These are phyloP conservation scores for Fusarium domesticum DNA, from an alignment of 2,329 filamentous ascomycete genomes.

Conservation along the genomic window DNA sequence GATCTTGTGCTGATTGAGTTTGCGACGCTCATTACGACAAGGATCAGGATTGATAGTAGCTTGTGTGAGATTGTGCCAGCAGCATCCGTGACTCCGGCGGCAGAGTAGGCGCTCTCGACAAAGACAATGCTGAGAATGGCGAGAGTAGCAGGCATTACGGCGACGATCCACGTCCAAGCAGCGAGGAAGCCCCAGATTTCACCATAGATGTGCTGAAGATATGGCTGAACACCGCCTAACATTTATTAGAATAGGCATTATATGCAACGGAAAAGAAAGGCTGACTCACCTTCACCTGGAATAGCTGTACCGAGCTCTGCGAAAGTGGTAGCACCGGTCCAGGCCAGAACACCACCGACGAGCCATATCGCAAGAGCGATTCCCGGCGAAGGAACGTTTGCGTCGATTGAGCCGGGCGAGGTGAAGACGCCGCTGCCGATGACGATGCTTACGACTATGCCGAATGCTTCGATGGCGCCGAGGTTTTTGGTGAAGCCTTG, in stretches of 20 bases:
- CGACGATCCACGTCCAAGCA: slow-evolving; percentile 64
- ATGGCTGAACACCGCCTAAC: slow-evolving; percentile 59
- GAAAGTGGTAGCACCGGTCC: slow-evolving; percentile 61
- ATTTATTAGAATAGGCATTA: background rate
- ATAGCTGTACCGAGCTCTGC: slow-evolving; percentile 63
- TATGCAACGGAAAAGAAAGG: background rate
- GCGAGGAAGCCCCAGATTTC: slow-evolving; percentile 61
- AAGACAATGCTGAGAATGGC: slow-evolving; percentile 65
- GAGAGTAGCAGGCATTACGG: slow-evolving; percentile 61
- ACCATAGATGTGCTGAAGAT: slow-evolving; percentile 59
- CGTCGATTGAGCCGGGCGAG: slow-evolving; percentile 60
- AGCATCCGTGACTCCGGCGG: slow-evolving; percentile 45
- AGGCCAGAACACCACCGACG: slow-evolving; percentile 58
- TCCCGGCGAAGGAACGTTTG: slow-evolving; percentile 61
- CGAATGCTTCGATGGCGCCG: slow-evolving; percentile 50
- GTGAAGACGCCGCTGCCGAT: slow-evolving; percentile 65
- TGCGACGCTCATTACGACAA: slow-evolving; percentile 46
- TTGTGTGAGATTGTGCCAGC: slow-evolving; percentile 46
- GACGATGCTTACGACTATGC: slow-evolving; percentile 60
- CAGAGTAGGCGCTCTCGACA: slow-evolving; percentile 57
- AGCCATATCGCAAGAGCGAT: slow-evolving; percentile 58
- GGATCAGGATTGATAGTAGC: slow-evolving; percentile 47
- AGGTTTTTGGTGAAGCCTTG: slow-evolving; percentile 43
- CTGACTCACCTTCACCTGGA: slow-evolving; percentile 52
- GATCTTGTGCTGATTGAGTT: slow-evolving; percentile 57